Base-by-base conservation (phyloP, 495 filamentous ascomycete genomes). In the Echria macrotheca region DNA sequence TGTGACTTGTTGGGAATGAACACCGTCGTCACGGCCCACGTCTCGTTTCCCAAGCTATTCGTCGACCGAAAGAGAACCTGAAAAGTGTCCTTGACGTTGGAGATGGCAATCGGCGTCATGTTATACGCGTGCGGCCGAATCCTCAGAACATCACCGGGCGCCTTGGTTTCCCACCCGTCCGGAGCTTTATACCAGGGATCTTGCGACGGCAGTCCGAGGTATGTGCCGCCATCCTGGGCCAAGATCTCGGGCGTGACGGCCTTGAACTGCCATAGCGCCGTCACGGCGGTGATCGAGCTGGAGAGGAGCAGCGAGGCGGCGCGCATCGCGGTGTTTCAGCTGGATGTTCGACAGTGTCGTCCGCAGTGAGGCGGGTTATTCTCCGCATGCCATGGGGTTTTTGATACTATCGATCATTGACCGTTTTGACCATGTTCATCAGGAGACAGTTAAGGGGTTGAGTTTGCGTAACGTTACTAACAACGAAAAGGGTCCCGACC, bases 51-150 rank as follows among this genome's bases (percentile, higher is more conserved):
- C 18, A 54, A 61, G 10, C 60, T 55, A 52, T 79, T 61, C 0
- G 73, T 77, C 1, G 74, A 73, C 0, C 75, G 71, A 57, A 69
- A 81, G 8, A 81, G 72, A 40, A 79, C 65, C 41, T 79, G 71
- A 48, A 72, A 73, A 0, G 69, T 64, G 14, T 56, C 47, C 6
- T 55, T 38, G 10, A 62, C 61, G 36, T 63, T 62, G 1, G 22
- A 28, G 22, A 62, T 50, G 19, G 42, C 9, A 7, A 63, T 37
- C 3, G 56, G 39, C 3, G 64, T 57, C 5, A 74, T 37, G 42
- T 76, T 75, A 12, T 68, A 63, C 15, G 72, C 68, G 9, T 69
- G 65, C 0, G 53, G 40, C 8, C 77, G 71, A 22, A 69, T 39
- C 26, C 68, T 65, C 7, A 80, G 66, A 32, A 78, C 67, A 0